Evolutionary conservation across 345 rosid genomes (phyloP), one percentile per base, ranked within the genome.

Genomic region (Isatis tinctoria): DNA sequence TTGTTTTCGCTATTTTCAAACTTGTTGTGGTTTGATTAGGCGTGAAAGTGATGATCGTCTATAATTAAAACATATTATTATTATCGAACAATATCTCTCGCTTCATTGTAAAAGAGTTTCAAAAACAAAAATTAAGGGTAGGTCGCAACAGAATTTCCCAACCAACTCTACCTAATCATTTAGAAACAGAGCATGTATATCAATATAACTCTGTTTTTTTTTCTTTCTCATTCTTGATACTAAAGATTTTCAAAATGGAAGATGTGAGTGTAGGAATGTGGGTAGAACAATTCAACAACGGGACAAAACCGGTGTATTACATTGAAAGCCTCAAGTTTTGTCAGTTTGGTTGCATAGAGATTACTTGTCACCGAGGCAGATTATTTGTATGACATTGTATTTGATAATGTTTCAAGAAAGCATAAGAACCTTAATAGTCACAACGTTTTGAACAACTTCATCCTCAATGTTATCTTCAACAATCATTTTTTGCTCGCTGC

Each of bases 211-310:
- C 18, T 65, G 2, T n/a, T 64, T 28, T 24, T 16, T 1, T 9
- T 26, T n/a, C 17, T 24, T 0, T 52, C 12, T 14, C 39, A 2
- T 27, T 74, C 5, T 72, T 63, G 17, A 66, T 62, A 51, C 30
- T 81, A 57, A 88, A 92, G 98, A 61, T 92, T 81, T 92, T 90
- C 82, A 92, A 92, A 79, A 92, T 92, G 98, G 98, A 92, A 82
- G 98, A 92, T 70, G 96, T 92, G 74, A 92, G 98, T n/a, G 84
- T 92, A 82, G 98, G 98, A 78, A 86, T 92, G 98, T 92, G 96
- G 98, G 95, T 92, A 44, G 92, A 87, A 83, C 84, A 87, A 76
- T 92, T 88, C 81, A 92, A 86, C 84, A 79, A 79, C 43, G 73
- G 93, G 3, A 60, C 92, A 5, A 86, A 80, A 73, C 82, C 88